phyloP scores from a whole-genome alignment of 495 filamentous ascomycete genomes.

The Annulohypoxylon maeteangense region DNA sequence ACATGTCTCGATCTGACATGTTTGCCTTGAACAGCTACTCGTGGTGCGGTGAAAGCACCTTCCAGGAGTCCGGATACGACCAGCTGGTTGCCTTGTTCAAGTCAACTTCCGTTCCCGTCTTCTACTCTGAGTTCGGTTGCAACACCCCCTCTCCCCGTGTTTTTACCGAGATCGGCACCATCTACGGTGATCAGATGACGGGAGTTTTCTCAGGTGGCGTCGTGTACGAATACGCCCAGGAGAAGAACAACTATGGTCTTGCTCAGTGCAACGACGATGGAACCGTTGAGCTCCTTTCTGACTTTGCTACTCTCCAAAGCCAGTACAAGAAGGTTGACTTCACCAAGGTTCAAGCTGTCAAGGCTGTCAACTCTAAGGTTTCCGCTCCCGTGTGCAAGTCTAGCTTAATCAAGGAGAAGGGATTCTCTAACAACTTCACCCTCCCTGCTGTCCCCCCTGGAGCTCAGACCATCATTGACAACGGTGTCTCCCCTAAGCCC shows the following conservation, averaged over 20 bases:
- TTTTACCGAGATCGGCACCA: slow-evolving; percentile 82
- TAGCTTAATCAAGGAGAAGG: slow-evolving; percentile 67
- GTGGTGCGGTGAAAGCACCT: slow-evolving; percentile 87
- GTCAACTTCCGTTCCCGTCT: slow-evolving; percentile 81
- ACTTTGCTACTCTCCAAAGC: slow-evolving; percentile 79
- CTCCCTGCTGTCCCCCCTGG: slow-evolving; percentile 66
- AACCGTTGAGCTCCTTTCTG: slow-evolving; percentile 69
- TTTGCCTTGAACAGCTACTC: slow-evolving; percentile 96
- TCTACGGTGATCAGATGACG: slow-evolving; percentile 86
- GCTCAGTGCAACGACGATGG: slow-evolving; percentile 74
- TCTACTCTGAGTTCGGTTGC: slow-evolving; percentile 98
- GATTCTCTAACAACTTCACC: slow-evolving; percentile 80
- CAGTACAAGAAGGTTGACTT: slow-evolving; percentile 82
- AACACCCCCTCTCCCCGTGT: slow-evolving; percentile 80
- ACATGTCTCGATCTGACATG: slow-evolving; percentile 79
- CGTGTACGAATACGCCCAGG: slow-evolving; percentile 87
- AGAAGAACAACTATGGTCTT: slow-evolving; percentile 78
- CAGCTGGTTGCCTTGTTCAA: slow-evolving; percentile 75
- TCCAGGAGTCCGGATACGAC: slow-evolving; percentile 76
- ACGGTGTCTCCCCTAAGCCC: slow-evolving; percentile 58
- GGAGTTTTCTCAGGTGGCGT: slow-evolving; percentile 83
- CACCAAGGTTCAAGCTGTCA: slow-evolving; percentile 64
- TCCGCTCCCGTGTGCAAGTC: slow-evolving; percentile 68
- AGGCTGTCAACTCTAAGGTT: slow-evolving; percentile 61
- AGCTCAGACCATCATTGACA: slow-evolving; percentile 63